Evolutionary conservation across 192 early-diverging fungal species (phyloP), one percentile per base, ranked within the genome.

Genomic region (Podila epigama): DNA sequence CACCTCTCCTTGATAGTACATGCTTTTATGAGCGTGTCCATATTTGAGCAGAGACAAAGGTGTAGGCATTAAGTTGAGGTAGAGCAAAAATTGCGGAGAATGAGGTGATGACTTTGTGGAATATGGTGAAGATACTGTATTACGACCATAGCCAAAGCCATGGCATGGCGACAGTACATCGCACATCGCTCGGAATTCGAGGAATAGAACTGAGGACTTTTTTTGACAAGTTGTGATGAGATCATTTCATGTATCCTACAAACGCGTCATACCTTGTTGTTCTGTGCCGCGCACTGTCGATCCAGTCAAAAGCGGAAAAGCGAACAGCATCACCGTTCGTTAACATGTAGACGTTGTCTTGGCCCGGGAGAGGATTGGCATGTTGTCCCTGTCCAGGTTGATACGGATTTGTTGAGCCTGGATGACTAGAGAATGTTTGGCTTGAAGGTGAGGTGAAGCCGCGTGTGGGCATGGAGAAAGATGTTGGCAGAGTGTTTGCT

Each of bases 401-500:
- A 48, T 48, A 60, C n/a, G 60, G 51, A 39, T 33, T 44, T 51
- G 18, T 65, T 32, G 35, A 34, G 25, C 34, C 51, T 48, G 44
- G n/a, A 48, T 48, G n/a, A 22, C 44, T 5, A 22, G 20, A 35
- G n/a, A 55, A 58, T 41, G 63, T 34, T 34, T 68, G 41, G 42
- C 68, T 61, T 53, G 81, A 54, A 51, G 70, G 67, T 28, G 72
- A 56, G 44, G 33, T 57, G 56, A 70, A 62, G 60, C 63, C 63
- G 62, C 75, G 35, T 25, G 73, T 33, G 29, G 70, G 68, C 63
- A 68, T 58, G 28, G 64, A 60, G 54, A 69, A 63, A 8, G 83
- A 69, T 51, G 80, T 58, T 22, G 88, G 88, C 27, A 92, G 69
- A 60, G 86, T 88, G 64, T 85, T 83, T 10, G 88, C 64, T 34